A percentile compares a stretch with the other conserved stretches of the same genome.
phyloP scores from a whole-genome alignment of 768 basidiomycete species.

The Leccinellum luteum region DNA sequence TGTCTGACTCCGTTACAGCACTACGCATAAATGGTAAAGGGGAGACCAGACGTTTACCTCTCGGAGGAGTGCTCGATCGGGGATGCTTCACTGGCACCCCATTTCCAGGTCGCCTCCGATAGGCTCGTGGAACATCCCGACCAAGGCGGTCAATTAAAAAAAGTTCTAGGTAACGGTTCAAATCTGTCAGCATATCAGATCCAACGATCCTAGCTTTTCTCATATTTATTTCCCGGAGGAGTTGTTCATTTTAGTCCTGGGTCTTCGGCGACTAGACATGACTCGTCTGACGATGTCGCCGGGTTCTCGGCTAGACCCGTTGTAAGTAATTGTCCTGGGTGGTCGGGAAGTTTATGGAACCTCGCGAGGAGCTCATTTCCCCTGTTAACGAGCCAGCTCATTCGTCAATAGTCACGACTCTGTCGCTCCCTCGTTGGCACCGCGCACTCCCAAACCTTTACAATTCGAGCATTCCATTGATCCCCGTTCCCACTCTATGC shows the following conservation, averaged over 20 bases:
- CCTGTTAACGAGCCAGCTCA: background rate
- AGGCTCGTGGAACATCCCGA: background rate
- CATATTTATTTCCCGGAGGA: background rate
- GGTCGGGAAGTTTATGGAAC: background rate
- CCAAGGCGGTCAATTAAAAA: background rate
- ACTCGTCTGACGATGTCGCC: background rate
- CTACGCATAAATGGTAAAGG: conserved; percentile 3
- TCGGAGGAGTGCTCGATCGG: background rate
- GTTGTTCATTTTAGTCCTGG: background rate
- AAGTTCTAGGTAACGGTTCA: background rate
- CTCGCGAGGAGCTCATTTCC: conserved; percentile 2
- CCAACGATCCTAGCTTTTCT: background rate
- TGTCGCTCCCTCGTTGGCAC: conserved; percentile 2
- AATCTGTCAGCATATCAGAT: background rate
- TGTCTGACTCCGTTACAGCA: background rate
- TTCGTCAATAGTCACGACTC: background rate
- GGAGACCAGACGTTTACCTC: conserved; percentile 4
- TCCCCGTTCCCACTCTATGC: conserved; percentile 17
- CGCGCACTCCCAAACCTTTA: background rate
- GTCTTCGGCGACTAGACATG: background rate
- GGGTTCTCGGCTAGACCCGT: background rate
- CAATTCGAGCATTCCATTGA: conserved; percentile 7
- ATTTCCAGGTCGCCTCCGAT: background rate
- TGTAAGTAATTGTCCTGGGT: background rate
- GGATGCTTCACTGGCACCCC: background rate